phyloP scores from a whole-genome alignment of 306 rosid genomes.

The Acacia acuminata region DNA sequence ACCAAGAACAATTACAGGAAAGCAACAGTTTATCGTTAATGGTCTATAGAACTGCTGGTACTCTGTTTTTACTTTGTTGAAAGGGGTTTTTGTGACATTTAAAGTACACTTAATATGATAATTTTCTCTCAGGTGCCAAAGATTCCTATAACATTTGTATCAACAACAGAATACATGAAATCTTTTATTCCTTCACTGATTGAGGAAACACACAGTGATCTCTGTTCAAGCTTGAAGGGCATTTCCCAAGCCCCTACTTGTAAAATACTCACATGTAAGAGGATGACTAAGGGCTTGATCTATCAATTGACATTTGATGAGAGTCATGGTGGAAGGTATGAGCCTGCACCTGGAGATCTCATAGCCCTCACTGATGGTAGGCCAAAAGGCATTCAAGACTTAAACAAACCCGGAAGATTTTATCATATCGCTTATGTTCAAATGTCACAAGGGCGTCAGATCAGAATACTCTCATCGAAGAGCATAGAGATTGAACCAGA shows the following conservation, averaged over 20 bases:
- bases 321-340: constrained; percentile 17
- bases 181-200: constrained; percentile 56
- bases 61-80: background rate
- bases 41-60: too few relatives aligned
- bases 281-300: background rate
- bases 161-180: constrained; percentile 38
- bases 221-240: constrained; percentile 38
- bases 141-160: constrained; percentile 50
- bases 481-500: background rate
- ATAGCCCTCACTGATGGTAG: constrained; percentile 45
- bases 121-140: constrained; percentile 42
- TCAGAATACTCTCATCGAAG: constrained; percentile 15
- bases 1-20: background rate
- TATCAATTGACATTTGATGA: constrained; percentile 24
- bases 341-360: constrained; percentile 52
- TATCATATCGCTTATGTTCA: constrained; percentile 48
- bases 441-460: background rate
- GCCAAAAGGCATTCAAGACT: constrained; percentile 39
- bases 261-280: constrained; percentile 27
- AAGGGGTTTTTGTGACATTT: background rate
- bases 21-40: too few relatives aligned
- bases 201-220: constrained; percentile 58
- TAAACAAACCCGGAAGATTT: constrained; percentile 16
- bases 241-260: constrained; percentile 35
- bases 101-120: background rate